Conservation (phyloP, 31 red algal species). For the Porphyra umbilicalis region DNA sequence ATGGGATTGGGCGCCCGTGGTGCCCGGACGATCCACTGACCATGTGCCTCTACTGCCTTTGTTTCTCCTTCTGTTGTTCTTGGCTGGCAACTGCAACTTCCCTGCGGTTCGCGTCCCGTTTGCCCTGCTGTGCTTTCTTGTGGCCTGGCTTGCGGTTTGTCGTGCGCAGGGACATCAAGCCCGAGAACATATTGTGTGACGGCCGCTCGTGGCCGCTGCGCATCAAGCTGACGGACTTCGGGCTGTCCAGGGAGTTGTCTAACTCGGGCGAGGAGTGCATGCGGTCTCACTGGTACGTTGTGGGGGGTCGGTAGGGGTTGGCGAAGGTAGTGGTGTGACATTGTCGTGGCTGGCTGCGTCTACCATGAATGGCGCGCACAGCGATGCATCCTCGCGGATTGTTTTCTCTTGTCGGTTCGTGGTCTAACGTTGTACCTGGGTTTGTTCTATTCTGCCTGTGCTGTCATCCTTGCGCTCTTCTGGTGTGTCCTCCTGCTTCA, state of each 20-base stretch:
- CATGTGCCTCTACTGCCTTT: too few relatives aligned
- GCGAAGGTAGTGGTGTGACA: too few relatives aligned
- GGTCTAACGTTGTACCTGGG: neutral
- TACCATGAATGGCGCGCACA: too few relatives aligned
- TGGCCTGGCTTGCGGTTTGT: too few relatives aligned
- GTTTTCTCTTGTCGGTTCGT: neutral
- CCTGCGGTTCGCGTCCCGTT: too few relatives aligned
- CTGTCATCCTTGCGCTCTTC: neutral
- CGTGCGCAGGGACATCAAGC: conserved; percentile 96
- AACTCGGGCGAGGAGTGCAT: conserved; percentile 28
- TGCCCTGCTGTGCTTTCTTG: too few relatives aligned
- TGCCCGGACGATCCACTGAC: too few relatives aligned
- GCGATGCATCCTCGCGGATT: too few relatives aligned
- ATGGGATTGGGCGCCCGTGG: too few relatives aligned
- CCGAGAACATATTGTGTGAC: conserved; percentile 82
- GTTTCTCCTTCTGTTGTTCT: too few relatives aligned
- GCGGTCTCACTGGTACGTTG: conserved; percentile 31
- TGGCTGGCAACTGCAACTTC: too few relatives aligned
- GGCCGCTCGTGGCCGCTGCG: conserved; percentile 23
- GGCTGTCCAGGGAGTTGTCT: conserved; percentile 46
- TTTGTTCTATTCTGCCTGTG: conserved; percentile 5
- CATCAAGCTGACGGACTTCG: conserved; percentile 93
- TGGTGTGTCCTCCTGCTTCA: neutral
- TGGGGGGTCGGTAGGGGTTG: neutral
- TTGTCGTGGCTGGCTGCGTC: too few relatives aligned